Percentiles rank a stretch among this genome's conserved stretches.
phyloP scores from a whole-genome alignment of 345 rosid genomes.

The Toxicodendron radicans region DNA sequence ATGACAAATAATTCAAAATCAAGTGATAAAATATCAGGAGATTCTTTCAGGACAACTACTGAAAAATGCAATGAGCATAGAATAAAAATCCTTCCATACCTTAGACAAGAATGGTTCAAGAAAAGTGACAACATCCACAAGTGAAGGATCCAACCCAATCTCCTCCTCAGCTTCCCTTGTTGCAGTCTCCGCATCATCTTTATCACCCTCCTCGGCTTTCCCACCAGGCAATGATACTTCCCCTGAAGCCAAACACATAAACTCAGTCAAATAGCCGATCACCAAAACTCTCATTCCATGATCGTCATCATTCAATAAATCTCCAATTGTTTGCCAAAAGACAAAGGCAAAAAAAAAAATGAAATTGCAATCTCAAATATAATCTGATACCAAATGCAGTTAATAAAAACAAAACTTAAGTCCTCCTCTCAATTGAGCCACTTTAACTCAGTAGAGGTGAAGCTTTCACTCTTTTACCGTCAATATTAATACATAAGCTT shows the following conservation, averaged over 20 bases:
- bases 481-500: neutral
- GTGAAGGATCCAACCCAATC: slow-evolving; percentile 70
- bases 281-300: slow-evolving; percentile 1
- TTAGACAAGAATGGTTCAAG: slow-evolving; percentile 90
- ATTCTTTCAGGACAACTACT: neutral
- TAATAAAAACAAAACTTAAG: neutral
- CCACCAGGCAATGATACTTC: slow-evolving; percentile 88
- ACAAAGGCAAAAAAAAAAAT: neutral
- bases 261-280: slow-evolving; percentile 11
- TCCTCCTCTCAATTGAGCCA: neutral
- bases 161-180: slow-evolving; percentile 74
- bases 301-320: slow-evolving; percentile 5
- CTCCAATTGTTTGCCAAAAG: neutral
- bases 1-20: neutral
- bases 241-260: slow-evolving; percentile 42
- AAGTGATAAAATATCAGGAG: neutral
- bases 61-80: neutral
- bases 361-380: neutral
- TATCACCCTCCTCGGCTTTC: slow-evolving; percentile 65
- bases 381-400: neutral
- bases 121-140: slow-evolving; percentile 58
- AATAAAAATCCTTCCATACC: slow-evolving; percentile 38
- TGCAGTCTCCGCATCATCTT: slow-evolving; percentile 68
- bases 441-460: neutral
- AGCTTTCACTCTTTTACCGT: neutral